Base-by-base conservation (phyloP, 139 green algal genomes). In the Diplosphaera chodatii region DNA sequence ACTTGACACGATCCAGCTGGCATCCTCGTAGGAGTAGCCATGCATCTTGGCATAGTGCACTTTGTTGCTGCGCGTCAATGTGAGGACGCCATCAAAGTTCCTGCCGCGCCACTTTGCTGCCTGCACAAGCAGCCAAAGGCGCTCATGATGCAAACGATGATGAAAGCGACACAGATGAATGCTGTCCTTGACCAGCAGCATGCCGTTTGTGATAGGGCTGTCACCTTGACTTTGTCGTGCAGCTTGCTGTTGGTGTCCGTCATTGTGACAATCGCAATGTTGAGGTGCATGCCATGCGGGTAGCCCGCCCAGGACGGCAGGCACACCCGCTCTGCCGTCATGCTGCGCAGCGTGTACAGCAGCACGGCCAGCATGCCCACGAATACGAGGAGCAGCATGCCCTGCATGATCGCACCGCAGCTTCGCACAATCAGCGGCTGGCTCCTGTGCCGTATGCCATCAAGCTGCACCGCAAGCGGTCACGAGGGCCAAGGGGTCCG, bases 21-120 rank as follows among this genome's bases (percentile, higher is more conserved):
- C 69, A 34, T 79, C 69, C 4, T 72, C 29, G 55, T 72, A 72
- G 25, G 55, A 55, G 74, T 79, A 79, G n/a, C 74, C 74, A 63
- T 79, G 74, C 6, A 56, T 34, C 25, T 40, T 33, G 0, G 68
- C 74, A 32, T 69, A 79, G 28, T 56, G 22, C 22, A 22, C 31
- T 48, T 72, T 74, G 64, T 79, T 79, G 25, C 25, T 18, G 8
- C 18, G 48, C 48, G 48, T 59, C 48, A 59, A 18, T 3, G 16
- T 59, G 3, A 68, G 32, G 4, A 68, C 32, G 1, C 64, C 31
- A n/a, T 40, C 30, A 48, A 68, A 68, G 64, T 40, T 55, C 13
- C 64, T 59, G 10, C 48, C 48, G 10, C 48, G 48, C 48, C 48
- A 59, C 18, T 25, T 59, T 10, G 22, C 25, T 18, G 16, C 48